Percentiles rank a stretch among this genome's conserved stretches.
Conservation (phyloP, 768 basidiomycete species). For the Mycena epipterygia region DNA sequence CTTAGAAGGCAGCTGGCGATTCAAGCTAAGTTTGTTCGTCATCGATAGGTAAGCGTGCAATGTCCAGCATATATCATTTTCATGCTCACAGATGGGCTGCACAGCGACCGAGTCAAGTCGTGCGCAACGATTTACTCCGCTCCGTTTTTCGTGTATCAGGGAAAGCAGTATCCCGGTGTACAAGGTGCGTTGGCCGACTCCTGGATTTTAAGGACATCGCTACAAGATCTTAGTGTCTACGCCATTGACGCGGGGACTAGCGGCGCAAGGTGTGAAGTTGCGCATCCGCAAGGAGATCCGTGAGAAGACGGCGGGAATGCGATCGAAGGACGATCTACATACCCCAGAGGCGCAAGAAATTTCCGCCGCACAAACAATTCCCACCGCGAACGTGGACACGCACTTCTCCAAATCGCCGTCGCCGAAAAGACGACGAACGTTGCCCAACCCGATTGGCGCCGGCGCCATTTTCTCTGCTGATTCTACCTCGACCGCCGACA, state of each 20-base stretch:
- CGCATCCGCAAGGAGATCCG: slow-evolving; percentile 56
- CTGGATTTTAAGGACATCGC: not conserved
- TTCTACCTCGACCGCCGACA: no score
- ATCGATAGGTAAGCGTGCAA: slow-evolving; percentile 27
- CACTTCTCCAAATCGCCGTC: slow-evolving; percentile 19
- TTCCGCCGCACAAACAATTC: no score
- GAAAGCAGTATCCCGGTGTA: slow-evolving; percentile 63
- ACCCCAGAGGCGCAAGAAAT: not conserved
- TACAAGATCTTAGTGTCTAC: slow-evolving; percentile 49
- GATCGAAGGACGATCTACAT: slow-evolving; percentile 1
- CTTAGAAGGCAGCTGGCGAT: slow-evolving; percentile 35
- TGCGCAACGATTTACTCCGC: slow-evolving; percentile 56
- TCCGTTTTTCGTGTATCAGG: slow-evolving; percentile 60
- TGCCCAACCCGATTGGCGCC: not conserved
- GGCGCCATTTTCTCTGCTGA: not conserved
- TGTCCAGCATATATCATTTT: not conserved
- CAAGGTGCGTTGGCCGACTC: slow-evolving; percentile 47
- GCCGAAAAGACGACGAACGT: slow-evolving; percentile 31
- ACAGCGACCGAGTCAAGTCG: slow-evolving; percentile 55
- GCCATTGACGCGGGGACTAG: slow-evolving; percentile 53
- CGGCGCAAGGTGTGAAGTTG: slow-evolving; percentile 60
- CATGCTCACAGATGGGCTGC: not conserved
- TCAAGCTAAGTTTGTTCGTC: slow-evolving; percentile 33
- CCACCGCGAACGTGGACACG: not conserved
- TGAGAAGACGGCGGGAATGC: not conserved